These are phyloP conservation scores for Lactarius deliciosus DNA, from an alignment of 768 basidiomycete genomes.

Conservation along the genomic window DNA sequence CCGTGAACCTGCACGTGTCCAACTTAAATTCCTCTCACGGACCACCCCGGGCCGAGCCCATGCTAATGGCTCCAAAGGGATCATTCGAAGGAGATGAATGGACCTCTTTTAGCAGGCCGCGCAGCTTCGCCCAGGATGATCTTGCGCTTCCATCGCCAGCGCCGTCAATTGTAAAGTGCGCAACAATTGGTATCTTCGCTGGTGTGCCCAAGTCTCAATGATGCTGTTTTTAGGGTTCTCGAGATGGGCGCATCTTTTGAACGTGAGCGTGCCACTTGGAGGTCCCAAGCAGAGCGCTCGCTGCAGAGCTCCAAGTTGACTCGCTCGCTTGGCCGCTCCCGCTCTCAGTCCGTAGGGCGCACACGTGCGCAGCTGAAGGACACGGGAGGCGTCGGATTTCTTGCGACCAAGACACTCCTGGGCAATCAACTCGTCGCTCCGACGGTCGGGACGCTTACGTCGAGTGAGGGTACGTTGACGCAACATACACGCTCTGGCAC, in stretches of 20 bases:
- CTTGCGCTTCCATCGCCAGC: slow-evolving; percentile 57
- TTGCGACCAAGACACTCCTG: slow-evolving; percentile 64
- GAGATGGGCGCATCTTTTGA: slow-evolving; percentile 61
- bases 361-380: slow-evolving; percentile 33
- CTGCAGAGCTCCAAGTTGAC: slow-evolving; percentile 60
- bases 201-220: neutral
- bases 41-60: slow-evolving; percentile 26
- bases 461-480: slow-evolving; percentile 35
- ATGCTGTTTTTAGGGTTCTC: slow-evolving; percentile 51
- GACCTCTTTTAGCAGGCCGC: slow-evolving; percentile 41
- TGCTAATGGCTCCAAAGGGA: slow-evolving; percentile 8
- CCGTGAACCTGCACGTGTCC: slow-evolving; percentile 6
- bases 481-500: slow-evolving; percentile 33
- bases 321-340: slow-evolving; percentile 60
- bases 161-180: slow-evolving; percentile 53
- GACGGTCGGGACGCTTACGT: slow-evolving; percentile 34
- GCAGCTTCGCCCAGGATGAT: slow-evolving; percentile 61
- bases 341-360: slow-evolving; percentile 55
- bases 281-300: slow-evolving; percentile 57
- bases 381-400: slow-evolving; percentile 49
- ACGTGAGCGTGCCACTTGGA: slow-evolving; percentile 67
- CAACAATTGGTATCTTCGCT: slow-evolving; percentile 11
- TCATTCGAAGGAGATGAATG: slow-evolving; percentile 2
- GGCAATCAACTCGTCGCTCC: slow-evolving; percentile 63
- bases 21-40: slow-evolving; percentile 14